phyloP scores from a whole-genome alignment of 2,329 filamentous ascomycete genomes.

The Trichophyton equinum region DNA sequence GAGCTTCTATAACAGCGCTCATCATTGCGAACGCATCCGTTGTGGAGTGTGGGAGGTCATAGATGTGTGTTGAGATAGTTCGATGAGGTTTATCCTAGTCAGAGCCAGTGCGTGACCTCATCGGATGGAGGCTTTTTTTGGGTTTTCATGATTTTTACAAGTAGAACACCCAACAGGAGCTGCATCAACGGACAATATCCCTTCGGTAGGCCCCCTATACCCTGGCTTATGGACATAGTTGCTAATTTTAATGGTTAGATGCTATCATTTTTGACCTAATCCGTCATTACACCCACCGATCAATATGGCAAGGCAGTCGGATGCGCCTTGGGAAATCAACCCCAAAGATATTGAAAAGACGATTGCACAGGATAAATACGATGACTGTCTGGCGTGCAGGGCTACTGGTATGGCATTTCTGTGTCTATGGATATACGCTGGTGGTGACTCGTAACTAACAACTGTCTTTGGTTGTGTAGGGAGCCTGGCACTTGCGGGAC shows the following conservation, averaged over 20 bases:
- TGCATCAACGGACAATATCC: background rate
- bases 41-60: conserved; percentile 13
- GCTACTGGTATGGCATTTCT: conserved; percentile 47
- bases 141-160: background rate
- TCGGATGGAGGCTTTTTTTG: background rate
- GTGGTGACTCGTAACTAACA: background rate
- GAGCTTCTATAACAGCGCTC: conserved; percentile 80
- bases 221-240: background rate
- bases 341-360: conserved; percentile 51
- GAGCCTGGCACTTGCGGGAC: conserved; percentile 59
- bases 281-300: background rate
- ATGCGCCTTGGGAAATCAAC: conserved; percentile 38
- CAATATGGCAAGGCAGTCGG: conserved; percentile 26
- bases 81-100: no score
- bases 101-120: conserved; percentile 1
- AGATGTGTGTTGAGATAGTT: background rate
- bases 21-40: conserved; percentile 40
- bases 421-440: background rate
- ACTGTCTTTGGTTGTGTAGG: conserved; percentile 6
- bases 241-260: background rate
- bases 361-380: conserved; percentile 28
- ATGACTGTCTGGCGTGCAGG: conserved; percentile 60
- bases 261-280: background rate
- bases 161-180: background rate
- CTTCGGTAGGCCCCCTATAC: background rate